Percentiles rank a stretch among this genome's conserved stretches.
Conservation (phyloP, 2,329 filamentous ascomycete species). For the Pleurostoma richardsiae region DNA sequence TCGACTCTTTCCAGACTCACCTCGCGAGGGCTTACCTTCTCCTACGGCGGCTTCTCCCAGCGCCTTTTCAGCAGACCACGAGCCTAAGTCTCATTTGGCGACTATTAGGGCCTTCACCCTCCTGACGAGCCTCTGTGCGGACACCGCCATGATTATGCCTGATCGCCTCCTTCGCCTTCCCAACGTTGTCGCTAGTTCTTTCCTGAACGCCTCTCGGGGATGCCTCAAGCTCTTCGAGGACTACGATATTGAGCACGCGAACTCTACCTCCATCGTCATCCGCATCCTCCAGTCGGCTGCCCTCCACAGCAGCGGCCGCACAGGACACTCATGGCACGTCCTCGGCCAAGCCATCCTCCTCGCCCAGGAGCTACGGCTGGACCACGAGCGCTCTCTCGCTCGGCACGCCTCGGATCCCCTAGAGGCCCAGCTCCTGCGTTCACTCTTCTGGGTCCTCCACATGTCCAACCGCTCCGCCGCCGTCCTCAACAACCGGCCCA, state of each 20-base stretch:
- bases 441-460: background rate
- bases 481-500: background rate
- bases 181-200: background rate
- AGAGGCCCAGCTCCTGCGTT: background rate
- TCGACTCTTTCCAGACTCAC: background rate
- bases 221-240: constrained; percentile 1
- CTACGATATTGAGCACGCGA: background rate
- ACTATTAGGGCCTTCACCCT: background rate
- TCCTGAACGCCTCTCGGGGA: background rate
- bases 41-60: background rate
- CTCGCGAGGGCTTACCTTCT: too few species aligned
- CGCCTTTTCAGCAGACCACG: background rate
- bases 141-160: background rate
- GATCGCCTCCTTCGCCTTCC: background rate
- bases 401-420: background rate
- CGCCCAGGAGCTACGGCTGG: background rate
- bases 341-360: background rate
- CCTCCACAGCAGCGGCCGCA: background rate
- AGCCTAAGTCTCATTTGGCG: background rate
- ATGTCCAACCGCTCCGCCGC: background rate
- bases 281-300: background rate
- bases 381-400: background rate
- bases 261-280: background rate
- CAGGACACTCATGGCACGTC: background rate
- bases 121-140: background rate